phyloP scores from a whole-genome alignment of 2,329 filamentous ascomycete species.

The Aureobasidium sp. region DNA sequence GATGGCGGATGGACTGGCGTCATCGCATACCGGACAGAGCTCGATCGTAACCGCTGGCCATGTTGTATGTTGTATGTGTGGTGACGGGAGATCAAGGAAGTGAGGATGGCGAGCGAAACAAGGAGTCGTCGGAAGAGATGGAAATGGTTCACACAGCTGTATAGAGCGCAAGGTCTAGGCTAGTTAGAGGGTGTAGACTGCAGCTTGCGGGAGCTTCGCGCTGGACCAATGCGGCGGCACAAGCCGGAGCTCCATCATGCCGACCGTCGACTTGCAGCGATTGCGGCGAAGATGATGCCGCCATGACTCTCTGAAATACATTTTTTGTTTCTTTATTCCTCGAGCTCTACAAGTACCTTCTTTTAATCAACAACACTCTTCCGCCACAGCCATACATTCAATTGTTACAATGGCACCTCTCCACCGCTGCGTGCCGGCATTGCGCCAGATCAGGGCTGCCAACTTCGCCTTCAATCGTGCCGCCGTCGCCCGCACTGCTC shows the following conservation, averaged over 20 bases:
- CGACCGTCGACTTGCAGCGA: background rate
- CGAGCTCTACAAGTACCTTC: background rate
- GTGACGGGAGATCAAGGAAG: background rate
- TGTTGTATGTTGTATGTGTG: constrained; percentile 28
- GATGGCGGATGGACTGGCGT: constrained; percentile 8
- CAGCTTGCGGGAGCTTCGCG: constrained; percentile 10
- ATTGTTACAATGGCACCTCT: constrained; percentile 15
- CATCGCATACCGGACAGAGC: constrained; percentile 36
- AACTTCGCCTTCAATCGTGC: constrained; percentile 24
- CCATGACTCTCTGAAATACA: background rate
- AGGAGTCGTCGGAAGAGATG: background rate
- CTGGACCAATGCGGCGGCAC: background rate
- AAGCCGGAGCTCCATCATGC: constrained; percentile 8
- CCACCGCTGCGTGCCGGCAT: constrained; percentile 20
- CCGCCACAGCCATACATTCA: background rate
- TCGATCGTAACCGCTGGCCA: constrained; percentile 98
- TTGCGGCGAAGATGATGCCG: background rate
- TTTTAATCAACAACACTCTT: background rate
- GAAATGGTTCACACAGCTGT: background rate
- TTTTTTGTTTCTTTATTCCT: background rate
- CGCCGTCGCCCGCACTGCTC: constrained; percentile 22
- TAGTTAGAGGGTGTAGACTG: background rate
- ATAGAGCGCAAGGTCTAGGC: background rate
- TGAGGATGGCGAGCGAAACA: background rate
- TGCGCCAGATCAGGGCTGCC: constrained; percentile 27